Evolutionary conservation across 148 eudicot genomes (phyloP), one percentile per base, ranked within the genome.

Genomic region (Pouteria glomerata): DNA sequence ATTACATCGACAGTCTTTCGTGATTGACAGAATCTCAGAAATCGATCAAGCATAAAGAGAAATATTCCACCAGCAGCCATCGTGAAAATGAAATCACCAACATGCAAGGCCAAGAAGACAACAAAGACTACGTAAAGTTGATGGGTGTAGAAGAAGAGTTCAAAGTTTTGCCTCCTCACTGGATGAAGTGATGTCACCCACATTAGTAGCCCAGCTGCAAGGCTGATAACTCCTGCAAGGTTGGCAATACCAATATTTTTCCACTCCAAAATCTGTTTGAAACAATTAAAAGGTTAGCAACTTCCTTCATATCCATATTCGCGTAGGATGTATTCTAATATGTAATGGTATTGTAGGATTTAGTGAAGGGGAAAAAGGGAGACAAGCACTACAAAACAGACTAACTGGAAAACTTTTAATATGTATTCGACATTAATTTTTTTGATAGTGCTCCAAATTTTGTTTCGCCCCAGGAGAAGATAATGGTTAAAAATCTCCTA

Each of bases 131-230:
- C 64, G 66, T 90, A 92, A 71, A 92, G 83, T 59, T 92, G 95
- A 75, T 92, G 96, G 1, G 98, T 92, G 72, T 90, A 92, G 89
- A 92, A 92, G 79, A 92, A 92, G 47, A 92, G 63, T 75, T 92
- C 96, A 24, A 92, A 92, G 13, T 82, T 81, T 55, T 70, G 62
- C 55, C 82, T 86, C 82, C 98, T 82, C 53, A 88, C 82, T 55
- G 86, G 87, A 37, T 79, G 83, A 31, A 90, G 90, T 39, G 98
- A 86, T 24, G 96, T 90, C 73, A 80, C 87, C 98, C 98, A 92
- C 96, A 92, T 90, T 39, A 88, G 64, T 37, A 92, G 55, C 57
- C 98, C 98, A 66, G 93, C 83, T 73, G 71, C 6, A n/a, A 92
- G 90, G 80, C 90, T 84, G 57, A 88, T 87, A 41, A 90, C 88